These are phyloP conservation scores for Vicia sativa DNA, from an alignment of 306 rosid species.

Conservation along the genomic window DNA sequence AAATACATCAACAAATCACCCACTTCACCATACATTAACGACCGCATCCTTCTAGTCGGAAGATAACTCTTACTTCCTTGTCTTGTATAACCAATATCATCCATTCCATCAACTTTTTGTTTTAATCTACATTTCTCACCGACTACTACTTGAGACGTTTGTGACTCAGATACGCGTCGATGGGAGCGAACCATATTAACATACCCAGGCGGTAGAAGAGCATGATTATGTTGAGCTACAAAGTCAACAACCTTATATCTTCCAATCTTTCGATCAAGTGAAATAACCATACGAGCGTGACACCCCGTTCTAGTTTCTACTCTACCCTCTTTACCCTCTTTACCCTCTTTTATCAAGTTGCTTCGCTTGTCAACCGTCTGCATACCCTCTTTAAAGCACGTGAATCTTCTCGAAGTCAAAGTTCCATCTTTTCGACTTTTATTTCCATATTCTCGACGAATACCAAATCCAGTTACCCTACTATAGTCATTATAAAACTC, in stretches of 20 bases:
- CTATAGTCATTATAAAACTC: conserved; percentile 7
- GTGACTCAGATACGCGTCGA: background rate
- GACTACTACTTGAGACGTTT: background rate
- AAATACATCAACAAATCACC: conserved; percentile 3
- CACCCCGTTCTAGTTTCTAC: background rate
- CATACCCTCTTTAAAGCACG: background rate
- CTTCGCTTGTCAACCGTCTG: background rate
- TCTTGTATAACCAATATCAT: background rate
- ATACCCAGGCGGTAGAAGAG: background rate
- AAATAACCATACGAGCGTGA: background rate
- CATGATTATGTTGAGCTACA: background rate
- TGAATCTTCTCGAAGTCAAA: conserved; percentile 4
- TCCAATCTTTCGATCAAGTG: background rate
- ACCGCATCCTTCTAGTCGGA: background rate
- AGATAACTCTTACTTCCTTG: background rate
- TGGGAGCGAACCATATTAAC: background rate
- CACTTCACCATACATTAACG: conserved; percentile 1
- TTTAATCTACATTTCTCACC: background rate
- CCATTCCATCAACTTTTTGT: background rate
- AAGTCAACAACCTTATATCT: background rate
- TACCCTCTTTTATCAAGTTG: background rate
- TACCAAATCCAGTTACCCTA: background rate
- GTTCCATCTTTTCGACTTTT: background rate
- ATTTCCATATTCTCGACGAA: background rate
- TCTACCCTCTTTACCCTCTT: background rate